Base-by-base conservation (phyloP, 352 stramenopile species). In the Globisporangium heterothallicum region DNA sequence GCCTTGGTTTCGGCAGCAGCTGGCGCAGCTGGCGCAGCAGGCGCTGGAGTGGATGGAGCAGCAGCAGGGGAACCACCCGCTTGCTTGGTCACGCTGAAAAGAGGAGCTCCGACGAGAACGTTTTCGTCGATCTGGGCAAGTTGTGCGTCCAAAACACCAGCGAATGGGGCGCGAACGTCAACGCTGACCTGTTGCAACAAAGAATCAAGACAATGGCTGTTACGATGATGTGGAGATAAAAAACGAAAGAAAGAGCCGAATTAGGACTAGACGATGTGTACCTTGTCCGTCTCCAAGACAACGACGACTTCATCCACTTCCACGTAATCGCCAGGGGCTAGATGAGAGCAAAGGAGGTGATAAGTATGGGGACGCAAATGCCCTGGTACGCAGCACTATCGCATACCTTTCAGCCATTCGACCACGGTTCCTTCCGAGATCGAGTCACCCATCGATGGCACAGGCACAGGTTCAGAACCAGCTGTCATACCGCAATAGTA, bases 201-300 rank as follows among this genome's bases (percentile, higher is more conserved):
- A 7, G 27, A 51, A 16, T 12, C 2, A 10, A 42, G 18, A 30
- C 4, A 25, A 48, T 8, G 30, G 45, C 29, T 32, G 32, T 9
- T 32, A 40, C 8, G 1, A 13, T 18, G 19, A 22, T n/a, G 25
- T 4, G 1, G 38, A 3, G n/a, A 42, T 29, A 36, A 30, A 14
- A 36, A 32, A 18, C 35, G 6, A 21, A n/a, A n/a, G 29, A n/a
- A 35, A 35, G 24, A 36, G 35, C 4, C 0, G 46, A 42, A 12
- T 4, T 16, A 4, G 14, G 3, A 27, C 44, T 4, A 24, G 32
- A 43, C 12, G 16, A 32, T 1, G 1, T 26, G 21, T 8, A 99
- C 95, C 80, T 99, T 99, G 72, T 99, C 97, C 5, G 97, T 99
- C 79, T 99, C 97, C 8, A 99, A 66, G 6, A 98, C 87, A 14